Conservation (phyloP, 208 protist genomes). For the Leishmania arabica region DNA sequence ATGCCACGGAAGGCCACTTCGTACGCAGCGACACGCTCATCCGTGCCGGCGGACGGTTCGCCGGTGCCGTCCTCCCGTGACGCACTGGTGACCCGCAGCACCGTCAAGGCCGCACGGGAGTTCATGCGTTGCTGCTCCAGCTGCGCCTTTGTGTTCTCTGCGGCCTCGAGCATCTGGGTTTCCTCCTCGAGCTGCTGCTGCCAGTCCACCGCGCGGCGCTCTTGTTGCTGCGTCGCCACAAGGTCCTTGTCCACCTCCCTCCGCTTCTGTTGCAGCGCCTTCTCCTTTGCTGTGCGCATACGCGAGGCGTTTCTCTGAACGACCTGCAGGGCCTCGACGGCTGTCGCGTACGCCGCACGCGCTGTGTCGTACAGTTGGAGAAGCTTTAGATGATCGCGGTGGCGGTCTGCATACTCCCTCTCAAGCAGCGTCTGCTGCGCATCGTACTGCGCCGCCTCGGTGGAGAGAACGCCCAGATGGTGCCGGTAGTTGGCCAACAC, state of each 20-base stretch:
- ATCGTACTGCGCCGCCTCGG: slow-evolving; percentile 72
- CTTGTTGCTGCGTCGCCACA: slow-evolving; percentile 52
- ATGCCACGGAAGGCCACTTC: slow-evolving; percentile 91
- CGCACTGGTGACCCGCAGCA: slow-evolving; percentile 5
- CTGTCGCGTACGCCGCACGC: slow-evolving; percentile 53
- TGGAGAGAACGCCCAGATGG: slow-evolving; percentile 72
- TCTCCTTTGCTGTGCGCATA: slow-evolving; percentile 65
- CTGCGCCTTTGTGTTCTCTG: slow-evolving; percentile 43
- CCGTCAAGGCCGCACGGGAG: slow-evolving; percentile 18
- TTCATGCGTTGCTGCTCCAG: slow-evolving; percentile 34
- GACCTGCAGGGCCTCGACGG: slow-evolving; percentile 43
- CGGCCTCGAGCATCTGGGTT: slow-evolving; percentile 63
- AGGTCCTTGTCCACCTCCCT: slow-evolving; percentile 56
- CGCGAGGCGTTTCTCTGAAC: slow-evolving; percentile 49
- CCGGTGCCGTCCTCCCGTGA: slow-evolving; percentile 2
- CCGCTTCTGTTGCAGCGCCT: slow-evolving; percentile 72
- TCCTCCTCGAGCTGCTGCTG: slow-evolving; percentile 72
- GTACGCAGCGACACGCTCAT: slow-evolving; percentile 74
- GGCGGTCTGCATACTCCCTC: slow-evolving; percentile 69
- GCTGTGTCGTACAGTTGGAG: slow-evolving; percentile 84
- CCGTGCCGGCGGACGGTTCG: background rate
- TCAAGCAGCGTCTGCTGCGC: slow-evolving; percentile 64
- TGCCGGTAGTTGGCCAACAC: slow-evolving; percentile 89
- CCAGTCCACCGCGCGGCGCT: slow-evolving; percentile 41
- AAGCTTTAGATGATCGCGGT: slow-evolving; percentile 90